Evolutionary conservation across 371 early-diverging fungal species (phyloP).

Genomic region (Mucor ambiguus): DNA sequence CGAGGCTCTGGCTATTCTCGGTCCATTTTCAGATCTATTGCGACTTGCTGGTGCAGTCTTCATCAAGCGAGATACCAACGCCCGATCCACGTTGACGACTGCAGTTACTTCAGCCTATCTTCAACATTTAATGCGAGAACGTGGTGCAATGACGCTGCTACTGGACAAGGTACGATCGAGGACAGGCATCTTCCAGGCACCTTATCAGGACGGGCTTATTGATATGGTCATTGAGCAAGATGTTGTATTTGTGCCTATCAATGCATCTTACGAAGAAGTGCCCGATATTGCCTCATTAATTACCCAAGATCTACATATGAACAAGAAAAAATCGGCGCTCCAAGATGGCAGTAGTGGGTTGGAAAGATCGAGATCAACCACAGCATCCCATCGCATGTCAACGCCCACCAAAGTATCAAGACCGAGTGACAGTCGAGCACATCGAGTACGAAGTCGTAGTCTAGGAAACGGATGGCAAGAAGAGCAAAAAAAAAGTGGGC

Average conservation of each 20-base stretch:
- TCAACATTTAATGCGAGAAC: conserved; percentile 24
- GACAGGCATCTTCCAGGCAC: conserved; percentile 23
- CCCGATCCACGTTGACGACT: conserved; percentile 24
- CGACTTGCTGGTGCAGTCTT: conserved; percentile 34
- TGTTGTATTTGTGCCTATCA: conserved; percentile 32
- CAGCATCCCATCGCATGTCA: conserved; percentile 22
- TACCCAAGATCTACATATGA: conserved; percentile 19
- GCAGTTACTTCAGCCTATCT: conserved; percentile 34
- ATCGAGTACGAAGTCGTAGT: conserved; percentile 28
- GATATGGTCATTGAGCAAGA: conserved; percentile 25
- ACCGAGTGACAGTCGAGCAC: conserved; percentile 29
- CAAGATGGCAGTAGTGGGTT: background rate
- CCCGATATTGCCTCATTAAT: conserved; percentile 29
- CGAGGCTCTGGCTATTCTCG: conserved; percentile 34
- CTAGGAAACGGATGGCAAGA: conserved; percentile 19
- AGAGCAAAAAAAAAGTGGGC: conserved; percentile 1
- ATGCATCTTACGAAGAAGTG: conserved; percentile 31
- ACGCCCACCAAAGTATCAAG: conserved; percentile 27
- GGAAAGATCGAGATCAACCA: conserved; percentile 6
- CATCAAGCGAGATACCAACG: conserved; percentile 28
- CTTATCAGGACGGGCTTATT: conserved; percentile 28
- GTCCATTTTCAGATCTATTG: conserved; percentile 34
- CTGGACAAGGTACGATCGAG: conserved; percentile 33
- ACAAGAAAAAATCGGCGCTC: conserved; percentile 1
- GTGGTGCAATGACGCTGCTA: conserved; percentile 26